Evolutionary conservation across 23 red algal species (phyloP).

Genomic region (Gracilariopsis chorda): DNA sequence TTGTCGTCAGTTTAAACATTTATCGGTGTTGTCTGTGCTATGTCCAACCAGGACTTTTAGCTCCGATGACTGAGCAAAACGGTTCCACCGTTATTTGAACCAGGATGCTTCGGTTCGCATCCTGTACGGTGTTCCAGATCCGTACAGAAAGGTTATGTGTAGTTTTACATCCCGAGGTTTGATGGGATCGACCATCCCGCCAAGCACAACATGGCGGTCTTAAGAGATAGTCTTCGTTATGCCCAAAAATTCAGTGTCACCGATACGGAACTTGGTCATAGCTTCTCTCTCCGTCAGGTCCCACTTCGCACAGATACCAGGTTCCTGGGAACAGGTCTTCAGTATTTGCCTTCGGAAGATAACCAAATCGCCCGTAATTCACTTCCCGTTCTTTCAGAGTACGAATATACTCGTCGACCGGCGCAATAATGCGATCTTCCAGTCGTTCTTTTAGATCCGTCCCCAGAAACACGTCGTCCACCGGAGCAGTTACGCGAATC

Average conservation of each 20-base stretch:
- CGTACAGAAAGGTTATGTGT: no score
- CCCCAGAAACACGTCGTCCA: slow-evolving; percentile 19
- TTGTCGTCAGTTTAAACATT: no score
- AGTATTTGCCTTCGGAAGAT: neutral
- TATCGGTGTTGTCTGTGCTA: no score
- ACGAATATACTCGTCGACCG: slow-evolving; percentile 19
- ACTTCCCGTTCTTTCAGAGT: slow-evolving; percentile 23
- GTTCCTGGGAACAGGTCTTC: slow-evolving; percentile 42
- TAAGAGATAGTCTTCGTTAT: no score
- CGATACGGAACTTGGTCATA: slow-evolving; percentile 46
- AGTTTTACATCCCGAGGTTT: no score
- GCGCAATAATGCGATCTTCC: slow-evolving; percentile 12
- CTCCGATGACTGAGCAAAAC: no score
- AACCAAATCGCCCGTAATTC: slow-evolving; percentile 37
- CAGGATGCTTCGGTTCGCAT: no score
- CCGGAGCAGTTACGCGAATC: slow-evolving; percentile 44
- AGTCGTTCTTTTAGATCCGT: slow-evolving; percentile 12
- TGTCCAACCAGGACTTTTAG: no score
- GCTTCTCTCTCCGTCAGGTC: slow-evolving; percentile 23
- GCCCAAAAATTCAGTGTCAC: slow-evolving; percentile 1
- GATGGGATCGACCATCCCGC: no score
- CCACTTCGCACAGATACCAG: slow-evolving; percentile 27
- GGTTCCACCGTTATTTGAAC: no score
- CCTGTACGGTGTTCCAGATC: no score
- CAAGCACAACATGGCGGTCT: no score